Base-by-base conservation (phyloP, 108 stramenopile species). In the Discostella pseudostelligera region DNA sequence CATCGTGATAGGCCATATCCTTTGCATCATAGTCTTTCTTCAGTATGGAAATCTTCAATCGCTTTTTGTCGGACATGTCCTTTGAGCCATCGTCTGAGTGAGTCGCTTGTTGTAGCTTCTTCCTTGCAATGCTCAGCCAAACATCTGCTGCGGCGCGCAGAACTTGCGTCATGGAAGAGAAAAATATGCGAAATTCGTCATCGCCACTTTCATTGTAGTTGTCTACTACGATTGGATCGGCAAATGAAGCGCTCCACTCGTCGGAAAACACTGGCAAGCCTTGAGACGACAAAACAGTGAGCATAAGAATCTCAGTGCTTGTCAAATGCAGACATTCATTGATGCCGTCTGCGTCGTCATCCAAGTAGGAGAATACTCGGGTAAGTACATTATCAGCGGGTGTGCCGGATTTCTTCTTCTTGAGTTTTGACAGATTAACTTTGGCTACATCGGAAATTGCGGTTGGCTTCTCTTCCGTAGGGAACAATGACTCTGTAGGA, bases 201-300 rank as follows among this genome's bases (percentile, higher is more conserved):
- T 70, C 70, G 0, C 8, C 55, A 42, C 57, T 61, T 40, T 60
- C 63, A 12, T 70, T 78, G n/a, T 43, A 42, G 4, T 68, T 72
- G 17, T 74, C 62, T 6, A 50, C 67, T 1, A 70, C 5, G 0
- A 45, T 24, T 13, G 35, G 24, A 12, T 57, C 49, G n/a, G 12
- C 28, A 1, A 83, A 44, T 20, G 78, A 49, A 12, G 65, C 53
- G 10, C 39, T 22, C 83, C 83, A 84, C 28, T 84, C 51, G 14
- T 71, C 74, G 25, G 62, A 45, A 43, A 65, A 82, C 8, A 80
- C 80, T 24, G 87, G 87, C 11, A 87, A 25, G 1, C 87, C 87
- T 60, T 81, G 72, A 39, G 77, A 74, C 14, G 78, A 59, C 26
- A 83, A n/a, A n/a, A 82, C 80, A 22, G 62, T 79, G 4, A 87